Evolutionary conservation across 1,284 basidiomycete species (phyloP).

Genomic region (Puccinia horiana): DNA sequence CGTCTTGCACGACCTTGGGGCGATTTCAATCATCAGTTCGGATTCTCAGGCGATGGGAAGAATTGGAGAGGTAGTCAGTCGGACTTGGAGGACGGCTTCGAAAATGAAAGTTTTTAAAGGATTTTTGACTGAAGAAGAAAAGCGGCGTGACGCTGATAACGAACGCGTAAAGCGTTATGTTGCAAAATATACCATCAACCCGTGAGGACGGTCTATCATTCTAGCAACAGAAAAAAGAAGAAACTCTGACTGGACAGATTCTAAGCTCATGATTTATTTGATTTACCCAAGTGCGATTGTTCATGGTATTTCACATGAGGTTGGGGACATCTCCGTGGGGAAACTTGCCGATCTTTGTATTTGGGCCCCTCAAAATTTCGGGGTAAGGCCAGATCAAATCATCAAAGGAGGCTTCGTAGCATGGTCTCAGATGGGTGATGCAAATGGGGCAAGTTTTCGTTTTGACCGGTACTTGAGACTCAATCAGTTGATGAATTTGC

Average conservation of each 20-base stretch:
- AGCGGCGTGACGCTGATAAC: slow-evolving; percentile 72
- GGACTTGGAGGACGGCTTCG: slow-evolving; percentile 95
- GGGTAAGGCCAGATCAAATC: slow-evolving; percentile 84
- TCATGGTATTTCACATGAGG: slow-evolving; percentile 83
- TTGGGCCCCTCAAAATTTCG: slow-evolving; percentile 92
- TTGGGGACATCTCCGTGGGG: slow-evolving; percentile 81
- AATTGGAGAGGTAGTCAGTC: slow-evolving; percentile 86
- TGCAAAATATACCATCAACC: slow-evolving; percentile 96
- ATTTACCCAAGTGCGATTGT: slow-evolving; percentile 77
- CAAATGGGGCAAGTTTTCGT: slow-evolving; percentile 53
- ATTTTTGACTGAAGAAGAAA: slow-evolving; percentile 70
- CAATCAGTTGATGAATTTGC: not conserved
- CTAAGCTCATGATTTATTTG: not conserved
- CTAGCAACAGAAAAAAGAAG: not conserved
- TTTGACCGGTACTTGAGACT: not conserved
- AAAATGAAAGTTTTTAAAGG: slow-evolving; percentile 85
- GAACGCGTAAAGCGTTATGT: slow-evolving; percentile 95
- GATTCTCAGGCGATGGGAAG: slow-evolving; percentile 98
- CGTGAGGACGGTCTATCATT: slow-evolving; percentile 66
- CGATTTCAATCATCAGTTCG: slow-evolving; percentile 90
- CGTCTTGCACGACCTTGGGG: slow-evolving; percentile 88
- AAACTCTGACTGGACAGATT: not conserved
- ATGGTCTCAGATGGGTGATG: slow-evolving; percentile 68
- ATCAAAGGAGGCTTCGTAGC: slow-evolving; percentile 92
- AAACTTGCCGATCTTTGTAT: slow-evolving; percentile 89